Evolutionary conservation across 768 basidiomycete species (phyloP), one percentile per base, ranked within the genome.

Genomic region (Podaxis sp.): DNA sequence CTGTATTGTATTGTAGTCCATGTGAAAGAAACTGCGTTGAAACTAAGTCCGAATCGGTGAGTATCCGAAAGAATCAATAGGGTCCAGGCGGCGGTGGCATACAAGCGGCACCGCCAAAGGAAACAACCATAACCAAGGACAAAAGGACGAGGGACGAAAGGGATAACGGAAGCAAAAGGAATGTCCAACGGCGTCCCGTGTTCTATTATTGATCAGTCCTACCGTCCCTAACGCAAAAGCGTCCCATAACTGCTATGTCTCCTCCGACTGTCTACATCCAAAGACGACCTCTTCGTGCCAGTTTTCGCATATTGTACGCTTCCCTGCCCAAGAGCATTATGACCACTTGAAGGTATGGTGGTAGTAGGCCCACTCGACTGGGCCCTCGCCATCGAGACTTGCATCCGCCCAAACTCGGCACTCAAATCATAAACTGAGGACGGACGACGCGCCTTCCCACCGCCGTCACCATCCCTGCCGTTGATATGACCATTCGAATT

Each of bases 391-490:
- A 63, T 39, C 38, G 59, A 59, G 39, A 76, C 49, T 54, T 70
- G 71, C 78, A 77, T 74, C 64, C 74, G 72, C 2, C 78, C 79
- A 71, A 81, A 76, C 68, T 83, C 80, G 6, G 70, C 70, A 15
- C 76, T 73, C 0, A 78, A 65, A 62, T 79, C 77, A 68, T 77
- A 79, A 4, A 69, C 60, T 3, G 72, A 70, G 2, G 70, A 65
- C 6, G 68, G 64, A 24, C 69, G 70, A 44, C 55, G 65, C 46
- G 66, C 6, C 24, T 52, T 53, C 42, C 59, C n/a, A 9, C 19
- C 40, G 15, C 17, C 28, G 15, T 9, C 40, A 12, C 19, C 39
- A 15, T 33, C 28, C 26, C n/a, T 44, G 5, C 26, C 28, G 17
- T 24, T 39, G 19, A 19, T 55, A 40, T 56, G 24, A 9, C 48